These are phyloP conservation scores for Leccinum pellstonianum DNA, from an alignment of 768 basidiomycete genomes.

Conservation along the genomic window DNA sequence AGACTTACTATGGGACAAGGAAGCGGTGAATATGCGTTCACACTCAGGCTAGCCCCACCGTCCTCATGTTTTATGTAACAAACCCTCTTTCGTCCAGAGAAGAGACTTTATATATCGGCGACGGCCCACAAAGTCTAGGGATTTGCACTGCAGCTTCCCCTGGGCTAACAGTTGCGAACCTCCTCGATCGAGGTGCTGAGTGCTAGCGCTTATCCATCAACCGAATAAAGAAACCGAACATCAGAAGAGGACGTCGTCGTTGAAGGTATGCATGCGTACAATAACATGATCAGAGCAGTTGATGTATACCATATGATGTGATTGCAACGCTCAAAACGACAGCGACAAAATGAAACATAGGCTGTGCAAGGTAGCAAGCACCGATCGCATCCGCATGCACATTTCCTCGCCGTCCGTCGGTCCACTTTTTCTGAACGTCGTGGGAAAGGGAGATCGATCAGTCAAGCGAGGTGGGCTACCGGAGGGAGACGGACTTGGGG, in stretches of 20 bases:
- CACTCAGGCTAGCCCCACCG: too few relatives aligned
- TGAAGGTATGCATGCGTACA: background rate
- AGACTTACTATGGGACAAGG: background rate
- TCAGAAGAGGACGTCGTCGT: background rate
- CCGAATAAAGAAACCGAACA: background rate
- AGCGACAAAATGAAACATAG: background rate
- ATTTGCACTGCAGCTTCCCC: background rate
- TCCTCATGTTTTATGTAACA: background rate
- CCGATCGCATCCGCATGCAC: constrained; percentile 16
- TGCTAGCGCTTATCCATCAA: background rate
- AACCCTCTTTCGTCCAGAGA: too few relatives aligned
- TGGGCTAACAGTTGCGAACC: background rate
- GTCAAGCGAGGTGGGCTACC: background rate
- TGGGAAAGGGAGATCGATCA: constrained; percentile 4
- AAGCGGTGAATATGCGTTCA: background rate
- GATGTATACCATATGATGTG: background rate
- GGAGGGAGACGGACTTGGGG: background rate
- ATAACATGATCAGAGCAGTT: constrained; percentile 8
- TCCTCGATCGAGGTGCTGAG: background rate
- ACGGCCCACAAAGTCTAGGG: background rate
- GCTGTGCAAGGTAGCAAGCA: background rate
- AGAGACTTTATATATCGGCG: too few relatives aligned
- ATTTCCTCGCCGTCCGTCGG: constrained; percentile 78
- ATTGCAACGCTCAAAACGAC: background rate
- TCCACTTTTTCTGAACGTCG: constrained; percentile 74